A percentile compares a stretch with the other conserved stretches of the same genome.
Conservation (phyloP, 345 rosid genomes). For the Aurinia saxatilis region DNA sequence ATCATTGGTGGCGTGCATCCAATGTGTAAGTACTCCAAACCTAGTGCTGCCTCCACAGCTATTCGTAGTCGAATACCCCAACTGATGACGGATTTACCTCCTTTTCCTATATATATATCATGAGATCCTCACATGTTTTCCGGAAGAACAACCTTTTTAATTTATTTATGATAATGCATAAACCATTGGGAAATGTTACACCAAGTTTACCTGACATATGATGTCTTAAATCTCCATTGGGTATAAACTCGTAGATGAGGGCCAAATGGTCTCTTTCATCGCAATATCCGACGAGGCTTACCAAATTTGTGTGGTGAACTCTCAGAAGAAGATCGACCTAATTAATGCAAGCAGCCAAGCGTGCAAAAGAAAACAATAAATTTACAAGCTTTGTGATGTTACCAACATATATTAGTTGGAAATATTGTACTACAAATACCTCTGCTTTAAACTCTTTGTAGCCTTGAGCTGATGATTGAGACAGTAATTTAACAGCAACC, state of each 20-base stretch:
- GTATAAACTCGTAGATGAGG: too few species aligned
- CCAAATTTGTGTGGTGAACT: too few species aligned
- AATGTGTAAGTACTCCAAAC: too few species aligned
- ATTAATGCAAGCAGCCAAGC: not conserved
- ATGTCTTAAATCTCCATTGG: too few species aligned
- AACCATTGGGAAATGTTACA: not conserved
- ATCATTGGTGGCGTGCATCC: too few species aligned
- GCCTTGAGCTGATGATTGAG: too few species aligned
- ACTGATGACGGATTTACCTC: not conserved
- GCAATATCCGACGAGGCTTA: too few species aligned
- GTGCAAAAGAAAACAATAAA: not conserved
- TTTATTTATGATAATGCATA: not conserved
- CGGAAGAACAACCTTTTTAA: not conserved
- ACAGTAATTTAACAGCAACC: too few species aligned
- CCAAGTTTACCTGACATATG: slow-evolving; percentile 33
- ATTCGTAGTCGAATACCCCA: slow-evolving; percentile 38
- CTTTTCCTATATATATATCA: not conserved
- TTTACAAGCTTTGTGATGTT: not conserved
- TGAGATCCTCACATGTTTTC: not conserved
- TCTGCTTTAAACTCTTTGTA: too few species aligned
- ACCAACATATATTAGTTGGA: not conserved
- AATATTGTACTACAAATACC: not conserved
- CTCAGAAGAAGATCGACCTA: slow-evolving; percentile 41
- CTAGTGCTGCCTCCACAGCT: slow-evolving; percentile 35
- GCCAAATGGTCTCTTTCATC: too few species aligned